Evolutionary conservation across 1,284 basidiomycete genomes (phyloP).

Genomic region (Apiotrichum sp.): DNA sequence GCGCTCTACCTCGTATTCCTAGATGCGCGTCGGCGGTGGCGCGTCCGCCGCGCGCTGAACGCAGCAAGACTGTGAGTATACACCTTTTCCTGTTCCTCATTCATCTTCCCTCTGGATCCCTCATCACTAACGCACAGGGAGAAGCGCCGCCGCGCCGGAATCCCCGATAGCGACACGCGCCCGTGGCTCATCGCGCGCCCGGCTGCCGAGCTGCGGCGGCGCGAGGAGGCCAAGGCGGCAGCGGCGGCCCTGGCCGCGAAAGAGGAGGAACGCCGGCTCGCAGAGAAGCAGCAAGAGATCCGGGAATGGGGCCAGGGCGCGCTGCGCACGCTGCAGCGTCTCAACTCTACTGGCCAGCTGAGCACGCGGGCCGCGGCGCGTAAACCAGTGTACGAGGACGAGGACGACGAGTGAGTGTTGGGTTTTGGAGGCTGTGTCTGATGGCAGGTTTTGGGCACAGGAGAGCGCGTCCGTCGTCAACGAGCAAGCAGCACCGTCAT

Average conservation of each 20-base stretch:
- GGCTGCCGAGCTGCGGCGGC: constrained; percentile 16
- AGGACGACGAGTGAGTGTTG: constrained; percentile 10
- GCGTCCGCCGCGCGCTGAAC: neutral
- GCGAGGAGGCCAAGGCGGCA: constrained; percentile 5
- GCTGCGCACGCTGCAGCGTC: constrained; percentile 5
- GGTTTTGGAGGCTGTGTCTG: neutral
- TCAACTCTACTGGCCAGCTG: constrained; percentile 7
- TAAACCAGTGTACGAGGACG: neutral
- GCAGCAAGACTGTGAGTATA: neutral
- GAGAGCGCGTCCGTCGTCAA: neutral
- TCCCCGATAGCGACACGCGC: constrained; percentile 18
- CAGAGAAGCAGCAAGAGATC: constrained; percentile 12
- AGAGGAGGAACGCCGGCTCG: constrained; percentile 3
- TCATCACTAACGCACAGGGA: constrained; percentile 5
- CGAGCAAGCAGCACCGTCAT: neutral
- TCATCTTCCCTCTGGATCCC: neutral
- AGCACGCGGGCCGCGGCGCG: neutral
- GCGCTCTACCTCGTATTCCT: neutral
- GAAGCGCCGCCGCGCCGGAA: constrained; percentile 19
- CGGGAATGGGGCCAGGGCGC: constrained; percentile 13
- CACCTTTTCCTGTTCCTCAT: neutral
- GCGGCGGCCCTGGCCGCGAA: constrained; percentile 1
- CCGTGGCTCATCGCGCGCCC: constrained; percentile 18
- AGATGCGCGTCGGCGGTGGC: neutral
- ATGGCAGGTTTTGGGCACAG: neutral